Evolutionary conservation across 148 eudicot genomes (phyloP).

Genomic region (Diospyros lotus): DNA sequence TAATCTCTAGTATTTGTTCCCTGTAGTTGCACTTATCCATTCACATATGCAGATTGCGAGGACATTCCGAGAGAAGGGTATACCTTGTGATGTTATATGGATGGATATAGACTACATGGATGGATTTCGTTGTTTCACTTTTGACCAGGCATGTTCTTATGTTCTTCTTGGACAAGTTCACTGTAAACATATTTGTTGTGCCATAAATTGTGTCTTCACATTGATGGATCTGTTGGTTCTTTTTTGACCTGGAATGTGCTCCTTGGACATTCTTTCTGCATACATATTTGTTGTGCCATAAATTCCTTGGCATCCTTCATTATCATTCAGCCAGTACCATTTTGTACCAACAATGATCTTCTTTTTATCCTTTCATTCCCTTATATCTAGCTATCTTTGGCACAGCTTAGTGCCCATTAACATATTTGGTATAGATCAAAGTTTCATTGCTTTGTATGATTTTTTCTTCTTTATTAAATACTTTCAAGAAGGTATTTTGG

Average conservation of each 20-base stretch:
- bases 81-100: constrained; percentile 99
- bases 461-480: background rate
- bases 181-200: too few species aligned
- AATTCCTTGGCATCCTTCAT: background rate
- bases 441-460: background rate
- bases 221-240: too few species aligned
- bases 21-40: constrained; percentile 2
- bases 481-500: background rate
- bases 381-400: background rate
- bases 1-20: background rate
- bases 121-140: constrained; percentile 96
- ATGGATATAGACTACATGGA: constrained; percentile 99
- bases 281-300: background rate
- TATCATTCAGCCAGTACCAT: background rate
- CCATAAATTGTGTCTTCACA: too few species aligned
- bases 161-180: too few species aligned
- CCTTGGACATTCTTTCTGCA: too few species aligned
- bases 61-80: constrained; percentile 73
- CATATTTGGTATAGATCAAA: background rate
- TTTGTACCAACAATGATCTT: background rate
- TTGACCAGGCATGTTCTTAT: constrained; percentile 54
- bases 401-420: background rate
- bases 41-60: constrained; percentile 62
- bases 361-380: background rate
- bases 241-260: too few species aligned